Evolutionary conservation across 148 eudicot genomes (phyloP).

Genomic region (Fallopia convolvulus): DNA sequence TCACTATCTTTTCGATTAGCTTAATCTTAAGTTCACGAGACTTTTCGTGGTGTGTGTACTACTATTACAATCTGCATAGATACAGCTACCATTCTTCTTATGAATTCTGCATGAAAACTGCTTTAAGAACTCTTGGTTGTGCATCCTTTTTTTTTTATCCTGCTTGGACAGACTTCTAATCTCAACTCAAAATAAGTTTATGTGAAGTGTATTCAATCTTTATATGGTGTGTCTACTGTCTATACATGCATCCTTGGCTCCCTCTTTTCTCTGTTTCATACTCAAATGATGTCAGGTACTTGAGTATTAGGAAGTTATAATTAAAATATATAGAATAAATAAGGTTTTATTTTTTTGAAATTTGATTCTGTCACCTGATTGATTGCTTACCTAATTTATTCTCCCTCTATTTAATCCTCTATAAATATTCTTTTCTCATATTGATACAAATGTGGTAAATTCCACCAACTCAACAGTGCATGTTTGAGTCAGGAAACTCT

Average conservation of each 20-base stretch:
- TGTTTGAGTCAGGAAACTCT: no score
- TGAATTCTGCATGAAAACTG: neutral
- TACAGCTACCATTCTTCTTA: neutral
- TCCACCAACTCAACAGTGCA: no score
- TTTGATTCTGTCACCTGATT: no score
- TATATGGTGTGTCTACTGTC: neutral
- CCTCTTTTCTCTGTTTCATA: neutral
- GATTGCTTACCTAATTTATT: no score
- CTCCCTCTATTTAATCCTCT: no score
- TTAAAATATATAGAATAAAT: no score
- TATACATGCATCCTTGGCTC: neutral
- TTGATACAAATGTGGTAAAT: no score
- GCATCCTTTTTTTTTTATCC: neutral
- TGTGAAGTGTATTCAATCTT: neutral
- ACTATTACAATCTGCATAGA: neutral
- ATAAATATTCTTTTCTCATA: no score
- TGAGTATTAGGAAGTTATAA: no score
- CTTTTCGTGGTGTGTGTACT: slow-evolving; percentile 4
- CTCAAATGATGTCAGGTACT: neutral
- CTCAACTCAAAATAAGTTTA: neutral
- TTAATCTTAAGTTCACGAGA: neutral
- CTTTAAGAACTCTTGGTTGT: neutral
- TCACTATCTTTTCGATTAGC: neutral
- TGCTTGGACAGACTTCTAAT: slow-evolving; percentile 6
- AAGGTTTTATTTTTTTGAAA: no score